phyloP scores from a whole-genome alignment of 2,329 filamentous ascomycete genomes.

The Cryphonectria radicalis region DNA sequence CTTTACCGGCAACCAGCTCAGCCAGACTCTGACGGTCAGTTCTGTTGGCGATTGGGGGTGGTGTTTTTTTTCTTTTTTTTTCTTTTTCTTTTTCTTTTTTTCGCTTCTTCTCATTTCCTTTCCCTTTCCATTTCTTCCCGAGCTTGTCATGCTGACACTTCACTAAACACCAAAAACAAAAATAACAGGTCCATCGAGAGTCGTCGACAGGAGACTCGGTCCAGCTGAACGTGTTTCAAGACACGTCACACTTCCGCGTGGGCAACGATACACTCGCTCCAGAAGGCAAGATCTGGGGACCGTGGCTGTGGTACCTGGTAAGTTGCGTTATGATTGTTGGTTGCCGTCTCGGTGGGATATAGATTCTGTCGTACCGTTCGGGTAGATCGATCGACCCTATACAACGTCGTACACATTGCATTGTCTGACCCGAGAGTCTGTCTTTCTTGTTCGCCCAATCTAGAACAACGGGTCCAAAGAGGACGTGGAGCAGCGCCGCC shows the following conservation, averaged over 20 bases:
- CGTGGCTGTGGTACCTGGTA: constrained; percentile 48
- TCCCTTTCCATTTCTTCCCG: too few relatives aligned
- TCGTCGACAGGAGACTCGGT: constrained; percentile 54
- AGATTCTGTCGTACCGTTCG: background rate
- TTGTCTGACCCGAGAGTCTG: background rate
- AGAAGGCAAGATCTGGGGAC: constrained; percentile 48
- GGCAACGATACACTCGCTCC: constrained; percentile 42
- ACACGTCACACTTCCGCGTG: constrained; percentile 49
- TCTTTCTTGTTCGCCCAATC: background rate
- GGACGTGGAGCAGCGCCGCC: constrained; percentile 46
- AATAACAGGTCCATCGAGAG: constrained; percentile 50
- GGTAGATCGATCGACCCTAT: background rate
- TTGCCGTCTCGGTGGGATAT: background rate
- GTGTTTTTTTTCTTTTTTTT: too few relatives aligned
- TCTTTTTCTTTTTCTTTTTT: too few relatives aligned
- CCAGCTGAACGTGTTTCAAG: constrained; percentile 59
- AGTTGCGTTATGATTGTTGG: constrained; percentile 7
- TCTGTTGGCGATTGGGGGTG: too few relatives aligned
- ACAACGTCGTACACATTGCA: background rate
- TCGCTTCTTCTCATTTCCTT: too few relatives aligned
- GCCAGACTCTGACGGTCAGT: constrained; percentile 51
- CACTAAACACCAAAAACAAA: too few relatives aligned
- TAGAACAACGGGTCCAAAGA: constrained; percentile 51
- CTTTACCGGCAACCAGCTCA: constrained; percentile 56
- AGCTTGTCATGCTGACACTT: background rate